Evolutionary conservation across 2,329 filamentous ascomycete genomes (phyloP).

Genomic region (Botrytis elliptica): DNA sequence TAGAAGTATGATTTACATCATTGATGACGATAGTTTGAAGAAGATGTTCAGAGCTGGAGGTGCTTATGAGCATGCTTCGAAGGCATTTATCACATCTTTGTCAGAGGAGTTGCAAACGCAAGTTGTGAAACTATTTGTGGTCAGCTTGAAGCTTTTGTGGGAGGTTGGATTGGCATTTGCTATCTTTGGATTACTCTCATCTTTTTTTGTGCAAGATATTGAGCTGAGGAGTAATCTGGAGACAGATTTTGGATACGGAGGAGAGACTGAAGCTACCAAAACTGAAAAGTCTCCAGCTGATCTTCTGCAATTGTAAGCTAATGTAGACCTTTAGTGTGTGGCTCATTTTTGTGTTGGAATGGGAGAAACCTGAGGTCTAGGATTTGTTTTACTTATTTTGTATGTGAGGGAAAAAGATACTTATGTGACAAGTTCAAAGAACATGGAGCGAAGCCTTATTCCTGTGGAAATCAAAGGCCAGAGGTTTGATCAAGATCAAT

Average conservation of each 20-base stretch:
- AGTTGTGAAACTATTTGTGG: not conserved
- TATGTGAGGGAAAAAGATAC: not conserved
- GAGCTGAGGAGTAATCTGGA: not conserved
- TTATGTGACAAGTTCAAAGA: rapidly evolving
- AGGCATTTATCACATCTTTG: not conserved
- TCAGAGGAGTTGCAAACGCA: not conserved
- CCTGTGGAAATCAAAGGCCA: not conserved
- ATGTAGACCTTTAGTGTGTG: not conserved
- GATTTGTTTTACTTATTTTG: not conserved
- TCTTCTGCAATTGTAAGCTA: not conserved
- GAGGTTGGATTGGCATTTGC: not conserved
- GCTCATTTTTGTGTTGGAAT: not conserved
- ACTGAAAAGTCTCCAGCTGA: not conserved
- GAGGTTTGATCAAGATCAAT: not conserved
- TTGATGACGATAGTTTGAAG: not conserved
- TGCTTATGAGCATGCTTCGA: not conserved
- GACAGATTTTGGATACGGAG: not conserved
- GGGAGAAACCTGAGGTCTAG: not conserved
- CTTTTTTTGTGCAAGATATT: not conserved
- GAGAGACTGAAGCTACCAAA: not conserved
- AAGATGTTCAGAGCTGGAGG: not conserved
- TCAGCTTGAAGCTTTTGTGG: not conserved
- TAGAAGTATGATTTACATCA: not conserved
- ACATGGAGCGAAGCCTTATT: not conserved
- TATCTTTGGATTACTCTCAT: not conserved